These are phyloP conservation scores for Yamadazyma kitorensis DNA, from an alignment of 805 yeast species.

Conservation along the genomic window DNA sequence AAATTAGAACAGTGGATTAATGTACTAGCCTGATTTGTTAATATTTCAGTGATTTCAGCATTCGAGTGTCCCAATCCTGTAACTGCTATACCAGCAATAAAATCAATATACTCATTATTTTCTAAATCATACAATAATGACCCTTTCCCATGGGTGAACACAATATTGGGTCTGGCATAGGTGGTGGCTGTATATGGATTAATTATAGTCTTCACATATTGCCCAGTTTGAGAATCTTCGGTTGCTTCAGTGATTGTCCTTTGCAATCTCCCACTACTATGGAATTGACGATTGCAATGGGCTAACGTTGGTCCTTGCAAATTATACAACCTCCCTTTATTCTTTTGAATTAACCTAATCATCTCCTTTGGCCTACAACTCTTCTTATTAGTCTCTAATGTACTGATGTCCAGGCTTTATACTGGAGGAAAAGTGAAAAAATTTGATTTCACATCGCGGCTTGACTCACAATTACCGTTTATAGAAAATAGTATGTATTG, in stretches of 20 bases:
- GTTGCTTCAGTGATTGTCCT: slow-evolving; percentile 6
- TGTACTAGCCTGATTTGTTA: slow-evolving; percentile 67
- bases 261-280: too few relatives aligned
- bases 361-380: too few relatives aligned
- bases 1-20: slow-evolving; percentile 84
- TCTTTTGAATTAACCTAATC: too few relatives aligned
- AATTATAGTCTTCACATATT: slow-evolving; percentile 44
- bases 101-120: slow-evolving; percentile 77
- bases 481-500: too few relatives aligned
- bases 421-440: too few relatives aligned
- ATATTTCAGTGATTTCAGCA: slow-evolving; percentile 66
- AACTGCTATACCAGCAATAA: slow-evolving; percentile 96
- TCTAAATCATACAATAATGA: slow-evolving; percentile 79
- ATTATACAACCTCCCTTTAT: too few relatives aligned
- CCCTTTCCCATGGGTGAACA: slow-evolving; percentile 78
- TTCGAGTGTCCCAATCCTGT: slow-evolving; percentile 91
- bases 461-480: slow-evolving; percentile 5
- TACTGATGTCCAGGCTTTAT: too few relatives aligned
- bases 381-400: too few relatives aligned
- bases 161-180: slow-evolving; percentile 73
- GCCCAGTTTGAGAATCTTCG: slow-evolving; percentile 28
- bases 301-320: too few relatives aligned
- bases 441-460: slow-evolving; percentile 6
- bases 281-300: too few relatives aligned
- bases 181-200: slow-evolving; percentile 67